Evolutionary conservation across 2,329 filamentous ascomycete species (phyloP).

Genomic region (Talaromyces sp.): DNA sequence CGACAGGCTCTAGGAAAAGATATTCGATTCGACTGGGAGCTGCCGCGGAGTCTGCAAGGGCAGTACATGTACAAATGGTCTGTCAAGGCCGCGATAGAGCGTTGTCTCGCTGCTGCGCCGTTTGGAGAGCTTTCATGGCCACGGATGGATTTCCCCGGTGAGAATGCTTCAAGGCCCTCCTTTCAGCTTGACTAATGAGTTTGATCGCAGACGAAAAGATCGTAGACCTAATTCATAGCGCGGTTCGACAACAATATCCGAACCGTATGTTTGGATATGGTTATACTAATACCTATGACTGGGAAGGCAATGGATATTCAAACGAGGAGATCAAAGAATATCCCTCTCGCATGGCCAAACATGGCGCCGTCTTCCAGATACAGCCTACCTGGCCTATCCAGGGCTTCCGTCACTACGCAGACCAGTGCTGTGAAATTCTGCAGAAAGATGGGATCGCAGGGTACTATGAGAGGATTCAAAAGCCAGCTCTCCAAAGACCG

Average conservation of each 20-base stretch:
- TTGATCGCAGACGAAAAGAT: not conserved
- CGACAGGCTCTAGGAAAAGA: too few relatives aligned
- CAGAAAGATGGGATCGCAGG: not conserved
- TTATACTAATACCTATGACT: not conserved
- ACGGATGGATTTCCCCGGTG: not conserved
- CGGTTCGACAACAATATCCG: not conserved
- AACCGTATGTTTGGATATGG: not conserved
- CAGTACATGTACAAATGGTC: too few relatives aligned
- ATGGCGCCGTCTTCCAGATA: not conserved
- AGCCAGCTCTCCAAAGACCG: not conserved
- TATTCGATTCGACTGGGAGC: too few relatives aligned
- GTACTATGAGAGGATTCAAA: not conserved
- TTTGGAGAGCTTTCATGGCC: not conserved
- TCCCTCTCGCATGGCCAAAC: too few relatives aligned
- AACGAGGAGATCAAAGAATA: too few relatives aligned
- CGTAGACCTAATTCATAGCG: not conserved
- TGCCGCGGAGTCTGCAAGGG: too few relatives aligned
- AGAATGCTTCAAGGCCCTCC: not conserved
- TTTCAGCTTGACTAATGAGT: too few relatives aligned
- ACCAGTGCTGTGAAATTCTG: not conserved
- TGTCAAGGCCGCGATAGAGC: too few relatives aligned
- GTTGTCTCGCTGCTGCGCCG: not conserved
- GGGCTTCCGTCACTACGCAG: not conserved
- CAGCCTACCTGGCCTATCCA: not conserved
- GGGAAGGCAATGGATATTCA: not conserved